phyloP scores from a whole-genome alignment of 345 rosid genomes.

The Reutealis trisperma region DNA sequence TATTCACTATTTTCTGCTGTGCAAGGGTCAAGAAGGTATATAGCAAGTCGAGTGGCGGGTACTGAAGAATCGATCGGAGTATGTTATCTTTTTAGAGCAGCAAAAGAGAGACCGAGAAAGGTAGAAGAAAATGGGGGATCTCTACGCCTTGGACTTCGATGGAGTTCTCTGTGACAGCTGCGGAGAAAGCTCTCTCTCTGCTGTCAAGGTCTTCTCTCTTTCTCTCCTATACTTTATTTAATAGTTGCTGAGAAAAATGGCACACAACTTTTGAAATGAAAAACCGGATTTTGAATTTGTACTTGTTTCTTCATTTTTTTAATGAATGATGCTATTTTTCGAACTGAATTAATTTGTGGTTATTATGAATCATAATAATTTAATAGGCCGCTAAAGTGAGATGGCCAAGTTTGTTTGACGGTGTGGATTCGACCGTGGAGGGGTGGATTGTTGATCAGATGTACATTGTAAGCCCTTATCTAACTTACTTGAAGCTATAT shows the following conservation, averaged over 20 bases:
- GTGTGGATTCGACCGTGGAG: conserved; percentile 60
- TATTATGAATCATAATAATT: background rate
- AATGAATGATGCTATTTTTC: background rate
- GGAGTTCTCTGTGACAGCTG: conserved; percentile 95
- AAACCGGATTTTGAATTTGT: background rate
- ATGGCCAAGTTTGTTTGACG: conserved; percentile 73
- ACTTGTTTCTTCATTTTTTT: background rate
- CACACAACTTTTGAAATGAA: background rate
- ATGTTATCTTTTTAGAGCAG: conserved; percentile 2
- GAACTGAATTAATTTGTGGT: too few relatives aligned
- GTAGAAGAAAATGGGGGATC: conserved; percentile 40
- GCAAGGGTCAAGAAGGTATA: background rate
- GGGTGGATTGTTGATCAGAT: conserved; percentile 90
- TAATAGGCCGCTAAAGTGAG: conserved; percentile 77
- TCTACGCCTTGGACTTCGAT: conserved; percentile 94
- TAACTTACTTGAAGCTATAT: background rate
- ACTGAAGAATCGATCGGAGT: background rate
- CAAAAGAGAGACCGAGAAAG: background rate
- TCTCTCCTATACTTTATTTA: background rate
- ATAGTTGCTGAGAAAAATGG: background rate
- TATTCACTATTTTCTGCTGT: background rate
- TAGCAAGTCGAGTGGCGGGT: conserved; percentile 19
- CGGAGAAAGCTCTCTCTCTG: conserved; percentile 93
- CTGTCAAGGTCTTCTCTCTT: conserved; percentile 61
- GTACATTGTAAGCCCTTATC: conserved; percentile 51